Evolutionary conservation across 2,329 filamentous ascomycete species (phyloP).

Genomic region (Juglanconis sp.): DNA sequence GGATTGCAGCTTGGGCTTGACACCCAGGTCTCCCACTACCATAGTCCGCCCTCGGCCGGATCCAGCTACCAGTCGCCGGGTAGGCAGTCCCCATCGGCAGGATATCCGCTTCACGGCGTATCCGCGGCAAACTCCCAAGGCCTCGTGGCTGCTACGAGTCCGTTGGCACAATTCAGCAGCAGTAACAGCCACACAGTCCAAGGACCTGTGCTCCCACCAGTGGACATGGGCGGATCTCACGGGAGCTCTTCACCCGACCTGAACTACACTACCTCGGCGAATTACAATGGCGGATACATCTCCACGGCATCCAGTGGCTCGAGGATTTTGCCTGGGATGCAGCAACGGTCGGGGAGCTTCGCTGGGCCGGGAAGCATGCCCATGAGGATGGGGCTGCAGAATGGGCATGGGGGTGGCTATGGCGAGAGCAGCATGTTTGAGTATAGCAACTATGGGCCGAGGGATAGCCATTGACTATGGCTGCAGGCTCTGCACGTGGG

Average conservation of each 20-base stretch:
- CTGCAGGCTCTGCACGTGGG: not conserved
- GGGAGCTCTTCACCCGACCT: conserved; percentile 14
- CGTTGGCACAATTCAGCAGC: conserved; percentile 15
- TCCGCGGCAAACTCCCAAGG: conserved; percentile 5
- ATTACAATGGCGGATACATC: conserved; percentile 14
- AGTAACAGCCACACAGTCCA: conserved; percentile 13
- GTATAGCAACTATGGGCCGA: conserved; percentile 10
- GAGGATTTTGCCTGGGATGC: conserved; percentile 12
- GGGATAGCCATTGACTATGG: conserved; percentile 13
- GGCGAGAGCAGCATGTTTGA: conserved; percentile 17
- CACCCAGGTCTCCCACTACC: conserved; percentile 13
- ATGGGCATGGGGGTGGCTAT: conserved; percentile 10
- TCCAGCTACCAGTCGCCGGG: conserved; percentile 19
- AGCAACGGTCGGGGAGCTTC: conserved; percentile 9
- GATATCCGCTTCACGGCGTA: conserved; percentile 11
- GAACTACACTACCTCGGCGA: conserved; percentile 17
- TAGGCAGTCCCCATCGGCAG: conserved; percentile 14
- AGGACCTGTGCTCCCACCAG: conserved; percentile 9
- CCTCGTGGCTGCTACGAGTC: conserved; percentile 11
- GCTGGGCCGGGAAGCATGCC: conserved; percentile 5
- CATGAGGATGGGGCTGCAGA: conserved; percentile 10
- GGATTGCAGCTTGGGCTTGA: conserved; percentile 13
- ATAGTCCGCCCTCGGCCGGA: conserved; percentile 16
- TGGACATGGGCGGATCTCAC: conserved; percentile 14
- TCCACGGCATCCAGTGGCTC: conserved; percentile 8